Conservation (phyloP, 495 filamentous ascomycete species). For the Neurospora sp. region DNA sequence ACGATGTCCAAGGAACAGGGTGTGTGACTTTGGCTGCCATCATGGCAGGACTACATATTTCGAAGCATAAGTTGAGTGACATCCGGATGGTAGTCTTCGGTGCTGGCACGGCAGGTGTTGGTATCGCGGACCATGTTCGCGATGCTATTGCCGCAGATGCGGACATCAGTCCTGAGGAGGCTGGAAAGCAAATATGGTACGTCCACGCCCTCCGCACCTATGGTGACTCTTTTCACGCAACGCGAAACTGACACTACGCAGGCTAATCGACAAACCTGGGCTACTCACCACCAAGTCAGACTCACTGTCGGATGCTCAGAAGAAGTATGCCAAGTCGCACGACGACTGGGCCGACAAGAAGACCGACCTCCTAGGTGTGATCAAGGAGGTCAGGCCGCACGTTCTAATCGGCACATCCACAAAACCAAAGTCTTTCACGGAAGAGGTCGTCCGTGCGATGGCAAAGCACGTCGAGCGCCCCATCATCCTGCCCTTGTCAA, state of each 20-base stretch:
- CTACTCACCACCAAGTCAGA: conserved; percentile 51
- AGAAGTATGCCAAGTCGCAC: conserved; percentile 54
- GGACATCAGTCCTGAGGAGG: conserved; percentile 60
- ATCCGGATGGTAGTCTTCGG: conserved; percentile 67
- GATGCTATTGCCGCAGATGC: conserved; percentile 67
- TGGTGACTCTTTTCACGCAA: not conserved
- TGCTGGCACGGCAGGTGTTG: conserved; percentile 75
- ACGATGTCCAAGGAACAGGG: conserved; percentile 86
- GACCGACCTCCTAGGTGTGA: conserved; percentile 51
- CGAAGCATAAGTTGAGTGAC: conserved; percentile 55
- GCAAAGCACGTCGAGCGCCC: conserved; percentile 65
- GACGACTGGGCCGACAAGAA: conserved; percentile 51
- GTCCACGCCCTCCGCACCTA: conserved; percentile 1
- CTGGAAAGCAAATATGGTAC: conserved; percentile 72
- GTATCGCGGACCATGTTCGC: conserved; percentile 76
- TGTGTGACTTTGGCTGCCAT: conserved; percentile 79
- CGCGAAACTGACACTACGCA: conserved; percentile 16
- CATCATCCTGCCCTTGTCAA: conserved; percentile 77
- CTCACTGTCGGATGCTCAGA: conserved; percentile 52
- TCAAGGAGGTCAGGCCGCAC: conserved; percentile 67
- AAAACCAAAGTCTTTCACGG: conserved; percentile 66
- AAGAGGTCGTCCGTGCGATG: conserved; percentile 68
- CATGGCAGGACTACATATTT: conserved; percentile 60
- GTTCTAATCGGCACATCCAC: conserved; percentile 81
- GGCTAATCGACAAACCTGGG: conserved; percentile 80